phyloP scores from a whole-genome alignment of 2,329 filamentous ascomycete species.

The Cordyceps cicadae region DNA sequence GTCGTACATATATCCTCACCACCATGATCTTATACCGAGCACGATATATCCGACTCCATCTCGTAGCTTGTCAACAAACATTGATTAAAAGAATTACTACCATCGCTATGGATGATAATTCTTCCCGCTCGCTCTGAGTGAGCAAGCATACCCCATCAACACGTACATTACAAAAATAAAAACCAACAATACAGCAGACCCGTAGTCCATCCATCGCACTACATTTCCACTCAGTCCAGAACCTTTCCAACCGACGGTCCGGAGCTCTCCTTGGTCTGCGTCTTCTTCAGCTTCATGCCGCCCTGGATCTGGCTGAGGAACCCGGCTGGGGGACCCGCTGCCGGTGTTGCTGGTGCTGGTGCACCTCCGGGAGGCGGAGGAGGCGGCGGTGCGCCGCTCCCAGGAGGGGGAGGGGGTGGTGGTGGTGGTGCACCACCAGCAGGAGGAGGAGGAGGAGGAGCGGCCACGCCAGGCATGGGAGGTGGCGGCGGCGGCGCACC shows the following conservation, averaged over 20 bases:
- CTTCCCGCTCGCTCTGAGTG: background rate
- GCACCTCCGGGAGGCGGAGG: conserved; percentile 35
- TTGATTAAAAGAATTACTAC: background rate
- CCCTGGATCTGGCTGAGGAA: conserved; percentile 77
- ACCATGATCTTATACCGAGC: too few species aligned
- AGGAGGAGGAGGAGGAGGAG: conserved; percentile 28
- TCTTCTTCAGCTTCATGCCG: conserved; percentile 75
- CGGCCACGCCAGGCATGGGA: conserved; percentile 27
- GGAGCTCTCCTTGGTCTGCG: conserved; percentile 82
- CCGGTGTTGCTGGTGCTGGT: conserved; percentile 36
- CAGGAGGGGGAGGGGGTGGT: conserved; percentile 36
- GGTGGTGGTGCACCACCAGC: conserved; percentile 27
- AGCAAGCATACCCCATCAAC: background rate
- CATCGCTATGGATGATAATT: background rate
- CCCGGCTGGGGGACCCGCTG: conserved; percentile 43
- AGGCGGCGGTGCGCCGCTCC: conserved; percentile 29
- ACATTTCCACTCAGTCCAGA: conserved; percentile 32
- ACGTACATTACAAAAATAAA: conserved; percentile 9
- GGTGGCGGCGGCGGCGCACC: conserved; percentile 23
- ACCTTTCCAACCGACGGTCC: conserved; percentile 66
- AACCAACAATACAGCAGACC: background rate
- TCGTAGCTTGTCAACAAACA: background rate
- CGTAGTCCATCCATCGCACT: background rate
- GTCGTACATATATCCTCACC: too few species aligned
- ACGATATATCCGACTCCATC: too few species aligned